These are phyloP conservation scores for Kazachstania bromeliacearum DNA, from an alignment of 805 yeast genomes.

Conservation along the genomic window DNA sequence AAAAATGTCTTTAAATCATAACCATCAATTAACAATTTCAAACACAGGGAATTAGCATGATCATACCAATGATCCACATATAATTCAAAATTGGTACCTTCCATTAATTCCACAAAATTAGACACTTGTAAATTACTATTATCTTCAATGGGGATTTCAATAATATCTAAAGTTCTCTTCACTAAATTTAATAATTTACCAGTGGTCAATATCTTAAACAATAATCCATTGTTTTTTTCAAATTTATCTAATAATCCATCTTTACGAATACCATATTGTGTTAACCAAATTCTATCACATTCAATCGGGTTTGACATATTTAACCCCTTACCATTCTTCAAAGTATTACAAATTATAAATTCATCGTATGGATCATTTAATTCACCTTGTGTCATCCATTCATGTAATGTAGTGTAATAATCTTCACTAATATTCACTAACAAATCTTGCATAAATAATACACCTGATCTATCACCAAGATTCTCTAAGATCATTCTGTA, in stretches of 20 bases:
- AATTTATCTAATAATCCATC: slow-evolving; percentile 72
- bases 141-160: slow-evolving; percentile 16
- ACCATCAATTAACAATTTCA: slow-evolving; percentile 51
- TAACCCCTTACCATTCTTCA: slow-evolving; percentile 10
- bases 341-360: slow-evolving; percentile 52
- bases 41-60: slow-evolving; percentile 55
- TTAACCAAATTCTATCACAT: slow-evolving; percentile 61
- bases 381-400: slow-evolving; percentile 72
- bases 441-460: slow-evolving; percentile 39
- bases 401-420: slow-evolving; percentile 58
- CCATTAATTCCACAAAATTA: slow-evolving; percentile 14
- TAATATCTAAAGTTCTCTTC: slow-evolving; percentile 26
- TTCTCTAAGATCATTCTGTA: slow-evolving; percentile 46
- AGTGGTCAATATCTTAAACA: slow-evolving; percentile 56
- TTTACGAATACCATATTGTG: slow-evolving; percentile 59
- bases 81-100: slow-evolving; percentile 39
- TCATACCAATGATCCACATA: slow-evolving; percentile 52
- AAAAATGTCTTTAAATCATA: slow-evolving; percentile 44
- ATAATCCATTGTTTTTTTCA: slow-evolving; percentile 24
- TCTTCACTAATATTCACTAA: slow-evolving; percentile 50
- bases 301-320: slow-evolving; percentile 10
- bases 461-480: slow-evolving; percentile 57
- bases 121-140: slow-evolving; percentile 5
- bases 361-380: slow-evolving; percentile 75
- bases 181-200: slow-evolving; percentile 76